Evolutionary conservation across 257 asterid genomes (phyloP), one percentile per base, ranked within the genome.

Genomic region (Solanum phureja): DNA sequence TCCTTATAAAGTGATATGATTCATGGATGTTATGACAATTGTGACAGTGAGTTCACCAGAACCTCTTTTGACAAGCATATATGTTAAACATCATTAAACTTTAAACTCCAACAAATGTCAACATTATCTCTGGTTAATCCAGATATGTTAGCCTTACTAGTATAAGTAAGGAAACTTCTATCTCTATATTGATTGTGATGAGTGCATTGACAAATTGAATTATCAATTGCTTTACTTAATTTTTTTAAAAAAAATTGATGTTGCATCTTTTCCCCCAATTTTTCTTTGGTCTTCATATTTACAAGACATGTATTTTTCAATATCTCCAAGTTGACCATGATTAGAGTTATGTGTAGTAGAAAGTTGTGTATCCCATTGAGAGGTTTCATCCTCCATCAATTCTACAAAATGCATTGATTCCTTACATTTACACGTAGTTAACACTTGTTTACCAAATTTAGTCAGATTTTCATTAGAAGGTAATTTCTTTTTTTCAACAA

Each of bases 181-280:
- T 1, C 3, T 52, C 23, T 52, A 52, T 16, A 52, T 52, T 52
- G 62, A 14, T 52, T 64, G 34, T n/a, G 33, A 10, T 4, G 31
- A 24, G 18, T 24, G 72, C 34, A 64, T 24, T 64, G 33, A n/a
- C 3, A 64, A n/a, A 11, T 64, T 64, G 72, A 4, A 64, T 11
- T 24, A 64, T 64, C 33, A 2, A 64, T 64, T 64, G 18, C 18
- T n/a, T 6, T 64, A 5, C 12, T 10, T 64, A 11, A 11, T 2
- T 24, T 6, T 4, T 1, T 0, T 0, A 0, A 2, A 52, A 44
- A 44, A 12, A 16, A 52, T 16, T 7, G 62, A 52, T 16, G 23
- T 52, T 52, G 23, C 23, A 16, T 52, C 9, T 52, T 6, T 52
- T 52, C 1, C 21, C 23, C 23, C 60, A 52, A 52, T 6, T 16